Percentiles rank a stretch among this genome's conserved stretches.
Conservation (phyloP, 192 early-diverging fungal genomes). For the Mortierella claussenii region DNA sequence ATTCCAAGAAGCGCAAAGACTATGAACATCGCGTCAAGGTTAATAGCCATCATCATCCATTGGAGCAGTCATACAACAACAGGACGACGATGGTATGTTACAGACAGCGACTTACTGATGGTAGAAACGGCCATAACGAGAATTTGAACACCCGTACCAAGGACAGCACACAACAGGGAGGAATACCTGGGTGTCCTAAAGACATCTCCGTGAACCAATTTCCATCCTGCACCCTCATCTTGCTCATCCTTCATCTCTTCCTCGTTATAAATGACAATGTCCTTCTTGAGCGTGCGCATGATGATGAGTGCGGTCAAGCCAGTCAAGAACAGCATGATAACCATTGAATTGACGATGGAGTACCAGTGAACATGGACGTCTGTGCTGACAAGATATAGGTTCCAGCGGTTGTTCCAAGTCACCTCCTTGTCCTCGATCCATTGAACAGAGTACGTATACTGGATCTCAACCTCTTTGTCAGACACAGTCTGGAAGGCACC, state of each 20-base stretch:
- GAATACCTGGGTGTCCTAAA: slow-evolving; percentile 74
- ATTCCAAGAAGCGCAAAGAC: slow-evolving; percentile 67
- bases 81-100: neutral
- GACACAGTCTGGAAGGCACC: slow-evolving; percentile 47
- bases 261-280: slow-evolving; percentile 61
- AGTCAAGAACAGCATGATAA: slow-evolving; percentile 74
- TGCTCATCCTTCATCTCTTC: slow-evolving; percentile 69
- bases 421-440: slow-evolving; percentile 69
- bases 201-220: slow-evolving; percentile 81
- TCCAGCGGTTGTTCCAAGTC: slow-evolving; percentile 72
- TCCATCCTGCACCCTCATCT: slow-evolving; percentile 81
- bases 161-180: slow-evolving; percentile 72
- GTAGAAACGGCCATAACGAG: slow-evolving; percentile 65
- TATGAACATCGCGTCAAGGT: slow-evolving; percentile 4
- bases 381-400: slow-evolving; percentile 63
- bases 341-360: slow-evolving; percentile 74
- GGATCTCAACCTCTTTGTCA: slow-evolving; percentile 51
- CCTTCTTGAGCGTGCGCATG: slow-evolving; percentile 72
- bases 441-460: slow-evolving; percentile 77
- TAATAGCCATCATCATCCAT: neutral
- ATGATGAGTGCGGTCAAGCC: slow-evolving; percentile 74
- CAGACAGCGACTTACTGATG: slow-evolving; percentile 36
- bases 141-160: slow-evolving; percentile 80
- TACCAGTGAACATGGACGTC: slow-evolving; percentile 72
- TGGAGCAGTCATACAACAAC: neutral